A percentile compares a stretch with the other conserved stretches of the same genome.
Evolutionary conservation across 768 basidiomycete genomes (phyloP).

Genomic region (Suillus placidus): DNA sequence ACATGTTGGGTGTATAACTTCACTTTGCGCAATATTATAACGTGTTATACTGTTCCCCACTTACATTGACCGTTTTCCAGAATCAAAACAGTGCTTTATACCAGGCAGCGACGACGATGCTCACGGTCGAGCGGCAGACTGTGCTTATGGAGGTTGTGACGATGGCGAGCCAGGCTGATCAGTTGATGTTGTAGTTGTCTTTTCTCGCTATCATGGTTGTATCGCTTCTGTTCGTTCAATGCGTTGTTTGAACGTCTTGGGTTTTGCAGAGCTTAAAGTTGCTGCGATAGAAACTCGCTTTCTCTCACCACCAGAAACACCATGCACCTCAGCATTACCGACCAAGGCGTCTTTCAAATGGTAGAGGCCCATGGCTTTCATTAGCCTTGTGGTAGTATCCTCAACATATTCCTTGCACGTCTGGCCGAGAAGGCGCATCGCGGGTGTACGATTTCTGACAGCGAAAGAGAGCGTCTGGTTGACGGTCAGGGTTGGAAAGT

Average conservation of each 20-base stretch:
- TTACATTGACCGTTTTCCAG: too few species aligned
- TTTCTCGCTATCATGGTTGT: too few species aligned
- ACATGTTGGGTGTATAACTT: background rate
- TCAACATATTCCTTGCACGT: constrained; percentile 36
- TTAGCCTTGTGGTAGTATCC: constrained; percentile 45
- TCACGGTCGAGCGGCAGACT: too few species aligned
- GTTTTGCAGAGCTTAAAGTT: constrained; percentile 39
- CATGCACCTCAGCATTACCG: constrained; percentile 81
- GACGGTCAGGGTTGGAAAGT: constrained; percentile 84
- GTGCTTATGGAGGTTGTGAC: too few species aligned
- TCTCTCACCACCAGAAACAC: constrained; percentile 76
- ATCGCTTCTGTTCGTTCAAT: too few species aligned
- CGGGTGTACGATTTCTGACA: constrained; percentile 67
- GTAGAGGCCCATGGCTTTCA: constrained; percentile 74
- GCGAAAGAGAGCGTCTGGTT: constrained; percentile 75
- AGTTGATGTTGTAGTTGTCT: too few species aligned
- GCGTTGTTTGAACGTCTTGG: too few species aligned
- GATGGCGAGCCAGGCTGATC: too few species aligned
- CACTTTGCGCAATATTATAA: background rate
- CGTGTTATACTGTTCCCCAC: too few species aligned
- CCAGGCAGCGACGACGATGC: too few species aligned
- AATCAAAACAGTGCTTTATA: too few species aligned
- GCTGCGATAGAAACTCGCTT: constrained; percentile 85
- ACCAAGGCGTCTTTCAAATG: constrained; percentile 74
- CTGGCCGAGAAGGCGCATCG: constrained; percentile 45